Evolutionary conservation across 305 asterid species (phyloP).

Genomic region (Rubia tinctorum): DNA sequence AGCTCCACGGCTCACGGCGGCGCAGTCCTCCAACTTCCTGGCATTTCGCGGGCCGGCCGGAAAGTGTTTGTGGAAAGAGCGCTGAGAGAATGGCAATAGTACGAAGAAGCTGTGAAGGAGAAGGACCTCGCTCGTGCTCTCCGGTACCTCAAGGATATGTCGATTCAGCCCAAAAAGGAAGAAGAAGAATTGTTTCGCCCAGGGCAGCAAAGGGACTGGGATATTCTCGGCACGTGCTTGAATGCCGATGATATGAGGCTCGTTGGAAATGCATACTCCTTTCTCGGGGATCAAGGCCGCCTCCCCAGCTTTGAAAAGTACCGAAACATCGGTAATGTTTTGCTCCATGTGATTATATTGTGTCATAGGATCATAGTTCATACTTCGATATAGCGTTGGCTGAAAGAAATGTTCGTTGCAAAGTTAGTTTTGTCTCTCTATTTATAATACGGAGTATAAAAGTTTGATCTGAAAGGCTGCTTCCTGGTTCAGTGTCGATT

Average conservation of each 20-base stretch:
- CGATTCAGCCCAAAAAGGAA: conserved; percentile 28
- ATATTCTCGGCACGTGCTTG: conserved; percentile 81
- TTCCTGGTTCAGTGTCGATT: too few species aligned
- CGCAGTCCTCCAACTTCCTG: neutral
- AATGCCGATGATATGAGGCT: conserved; percentile 97
- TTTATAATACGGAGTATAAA: too few species aligned
- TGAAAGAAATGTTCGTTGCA: too few species aligned
- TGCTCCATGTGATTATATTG: neutral
- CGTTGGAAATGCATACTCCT: conserved; percentile 68
- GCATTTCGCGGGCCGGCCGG: neutral
- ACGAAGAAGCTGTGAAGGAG: conserved; percentile 81
- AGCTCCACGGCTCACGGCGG: neutral
- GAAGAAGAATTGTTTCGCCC: conserved; percentile 25
- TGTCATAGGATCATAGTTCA: neutral
- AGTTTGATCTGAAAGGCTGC: too few species aligned
- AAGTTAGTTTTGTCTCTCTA: too few species aligned
- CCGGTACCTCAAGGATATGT: conserved; percentile 52
- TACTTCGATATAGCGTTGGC: too few species aligned
- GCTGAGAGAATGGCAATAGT: conserved; percentile 74
- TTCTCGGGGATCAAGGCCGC: conserved; percentile 59
- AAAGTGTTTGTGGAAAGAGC: conserved; percentile 23
- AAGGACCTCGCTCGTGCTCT: conserved; percentile 92
- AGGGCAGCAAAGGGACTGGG: conserved; percentile 59
- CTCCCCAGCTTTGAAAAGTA: conserved; percentile 71
- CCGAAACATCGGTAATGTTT: conserved; percentile 55